Conservation (phyloP, 331 rosid genomes). For the Quercus tomentella region DNA sequence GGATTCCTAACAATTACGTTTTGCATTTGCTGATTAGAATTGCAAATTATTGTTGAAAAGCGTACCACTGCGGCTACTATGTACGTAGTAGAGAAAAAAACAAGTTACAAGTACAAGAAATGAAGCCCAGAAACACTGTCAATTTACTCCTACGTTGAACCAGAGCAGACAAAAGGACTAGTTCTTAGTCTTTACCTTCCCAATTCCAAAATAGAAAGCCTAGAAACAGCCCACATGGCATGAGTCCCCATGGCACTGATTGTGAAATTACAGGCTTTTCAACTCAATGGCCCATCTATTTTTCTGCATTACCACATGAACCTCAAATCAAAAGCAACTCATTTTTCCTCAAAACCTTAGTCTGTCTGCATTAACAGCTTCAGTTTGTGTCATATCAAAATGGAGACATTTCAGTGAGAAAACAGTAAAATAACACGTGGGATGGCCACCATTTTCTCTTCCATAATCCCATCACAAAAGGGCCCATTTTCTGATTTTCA, state of each 20-base stretch:
- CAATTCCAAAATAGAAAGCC: not conserved
- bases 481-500: conserved; percentile 20
- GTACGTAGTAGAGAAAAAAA: not conserved
- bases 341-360: conserved; percentile 14
- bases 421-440: conserved; percentile 44
- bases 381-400: conserved; percentile 27
- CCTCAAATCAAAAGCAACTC: conserved; percentile 11
- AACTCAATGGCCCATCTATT: conserved; percentile 20
- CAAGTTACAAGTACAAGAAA: conserved; percentile 13
- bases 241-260: conserved; percentile 29
- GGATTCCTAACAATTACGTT: not conserved
- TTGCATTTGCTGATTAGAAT: not conserved
- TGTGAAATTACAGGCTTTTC: not conserved
- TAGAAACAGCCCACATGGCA: conserved; percentile 45
- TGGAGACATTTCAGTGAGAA: conserved; percentile 24
- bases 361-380: conserved; percentile 25
- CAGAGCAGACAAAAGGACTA: not conserved
- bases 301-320: conserved; percentile 27
- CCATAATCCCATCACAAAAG: conserved; percentile 31
- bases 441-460: conserved; percentile 24
- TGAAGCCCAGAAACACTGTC: conserved; percentile 1
- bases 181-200: not conserved
- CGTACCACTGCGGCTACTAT: too few species aligned
- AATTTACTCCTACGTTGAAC: not conserved
- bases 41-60: not conserved